phyloP scores from a whole-genome alignment of 495 filamentous ascomycete genomes.

The Penicillium paxilli region DNA sequence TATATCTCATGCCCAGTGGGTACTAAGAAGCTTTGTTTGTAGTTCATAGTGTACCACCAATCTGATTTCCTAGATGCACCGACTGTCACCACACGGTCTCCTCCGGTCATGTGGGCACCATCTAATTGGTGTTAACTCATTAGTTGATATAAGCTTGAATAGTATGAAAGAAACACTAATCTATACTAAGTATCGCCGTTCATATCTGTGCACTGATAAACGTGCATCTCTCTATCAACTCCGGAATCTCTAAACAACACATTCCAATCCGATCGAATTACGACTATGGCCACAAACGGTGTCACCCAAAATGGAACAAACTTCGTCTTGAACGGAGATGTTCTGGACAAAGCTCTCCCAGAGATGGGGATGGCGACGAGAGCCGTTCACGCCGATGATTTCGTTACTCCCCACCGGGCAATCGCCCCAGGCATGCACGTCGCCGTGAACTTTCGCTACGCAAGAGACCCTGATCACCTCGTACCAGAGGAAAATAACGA shows the following conservation, averaged over 20 bases:
- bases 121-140: not conserved
- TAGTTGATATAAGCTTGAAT: not conserved
- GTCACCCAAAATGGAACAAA: not conserved
- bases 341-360: conserved; percentile 11
- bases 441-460: conserved; percentile 21
- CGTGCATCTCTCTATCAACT: not conserved
- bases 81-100: not conserved
- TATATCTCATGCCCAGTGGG: too few relatives aligned
- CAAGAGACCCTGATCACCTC: conserved; percentile 14
- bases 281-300: conserved; percentile 13
- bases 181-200: not conserved
- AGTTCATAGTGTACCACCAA: too few relatives aligned
- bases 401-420: conserved; percentile 16
- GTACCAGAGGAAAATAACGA: conserved; percentile 22
- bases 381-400: conserved; percentile 22
- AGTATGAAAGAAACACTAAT: not conserved
- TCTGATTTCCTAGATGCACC: too few relatives aligned
- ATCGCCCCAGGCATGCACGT: conserved; percentile 22
- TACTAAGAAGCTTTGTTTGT: too few relatives aligned
- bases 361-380: conserved; percentile 16
- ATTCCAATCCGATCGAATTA: too few relatives aligned
- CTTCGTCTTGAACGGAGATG: conserved; percentile 14
- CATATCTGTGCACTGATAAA: not conserved
- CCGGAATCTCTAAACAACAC: too few relatives aligned
- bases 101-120: conserved; percentile 9